Evolutionary conservation across 768 basidiomycete genomes (phyloP).

Genomic region (Naganishia kalamii): DNA sequence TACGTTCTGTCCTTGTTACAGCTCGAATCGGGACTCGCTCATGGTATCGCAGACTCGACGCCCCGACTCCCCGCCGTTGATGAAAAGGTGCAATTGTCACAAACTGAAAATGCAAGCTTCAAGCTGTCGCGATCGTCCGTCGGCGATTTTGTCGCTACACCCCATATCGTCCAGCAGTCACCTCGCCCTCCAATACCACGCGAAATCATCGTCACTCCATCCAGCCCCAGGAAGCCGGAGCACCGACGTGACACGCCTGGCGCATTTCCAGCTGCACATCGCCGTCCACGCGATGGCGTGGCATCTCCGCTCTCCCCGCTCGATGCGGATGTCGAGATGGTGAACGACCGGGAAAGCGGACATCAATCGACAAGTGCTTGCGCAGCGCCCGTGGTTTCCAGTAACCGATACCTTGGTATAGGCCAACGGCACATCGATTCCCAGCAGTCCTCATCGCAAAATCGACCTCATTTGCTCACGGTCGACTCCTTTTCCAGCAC

Average conservation of each 20-base stretch:
- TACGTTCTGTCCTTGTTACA: too few relatives aligned
- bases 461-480: neutral
- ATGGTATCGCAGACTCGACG: too few relatives aligned
- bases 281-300: neutral
- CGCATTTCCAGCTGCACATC: neutral
- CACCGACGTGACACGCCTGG: neutral
- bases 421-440: neutral
- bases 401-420: too few relatives aligned
- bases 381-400: neutral
- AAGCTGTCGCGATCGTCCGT: too few relatives aligned
- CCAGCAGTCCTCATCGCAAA: neutral
- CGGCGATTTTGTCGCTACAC: neutral
- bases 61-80: too few relatives aligned
- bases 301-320: neutral
- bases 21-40: too few relatives aligned
- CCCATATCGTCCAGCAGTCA: neutral
- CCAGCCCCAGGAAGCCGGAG: slow-evolving; percentile 31
- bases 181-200: slow-evolving; percentile 3
- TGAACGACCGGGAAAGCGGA: too few relatives aligned
- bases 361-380: too few relatives aligned
- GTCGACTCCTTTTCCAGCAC: neutral
- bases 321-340: too few relatives aligned
- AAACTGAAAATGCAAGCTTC: too few relatives aligned
- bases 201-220: slow-evolving; percentile 40
- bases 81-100: too few relatives aligned